These are phyloP conservation scores for Entomophthora muscae DNA, from an alignment of 371 early-diverging fungal genomes.

Conservation along the genomic window DNA sequence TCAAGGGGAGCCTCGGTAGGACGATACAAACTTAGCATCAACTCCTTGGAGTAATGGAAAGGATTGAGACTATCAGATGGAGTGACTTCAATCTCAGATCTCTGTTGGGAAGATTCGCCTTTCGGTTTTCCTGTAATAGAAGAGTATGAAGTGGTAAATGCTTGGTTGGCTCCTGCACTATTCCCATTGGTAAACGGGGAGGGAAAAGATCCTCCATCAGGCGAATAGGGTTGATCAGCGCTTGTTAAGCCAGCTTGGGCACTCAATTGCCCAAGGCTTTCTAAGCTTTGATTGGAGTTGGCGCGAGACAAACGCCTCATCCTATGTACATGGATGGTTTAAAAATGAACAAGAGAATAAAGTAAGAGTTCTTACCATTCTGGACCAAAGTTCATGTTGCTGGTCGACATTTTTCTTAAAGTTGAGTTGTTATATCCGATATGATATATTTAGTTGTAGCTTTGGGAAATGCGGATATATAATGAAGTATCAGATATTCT, in stretches of 20 bases:
- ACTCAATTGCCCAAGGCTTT: constrained; percentile 12
- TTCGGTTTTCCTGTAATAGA: constrained; percentile 8
- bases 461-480: no score
- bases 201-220: background rate
- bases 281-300: constrained; percentile 13
- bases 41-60: constrained; percentile 58
- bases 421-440: no score
- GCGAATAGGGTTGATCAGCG: constrained; percentile 1
- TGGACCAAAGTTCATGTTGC: constrained; percentile 73
- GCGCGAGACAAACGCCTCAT: constrained; percentile 21
- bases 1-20: constrained; percentile 33
- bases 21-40: constrained; percentile 55
- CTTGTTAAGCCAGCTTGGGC: constrained; percentile 12
- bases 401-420: constrained; percentile 28
- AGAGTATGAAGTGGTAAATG: constrained; percentile 8
- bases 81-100: constrained; percentile 5
- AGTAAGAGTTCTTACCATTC: constrained; percentile 40
- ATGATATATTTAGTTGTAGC: no score
- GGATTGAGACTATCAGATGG: constrained; percentile 20
- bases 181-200: constrained; percentile 4
- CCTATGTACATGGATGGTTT: constrained; percentile 12
- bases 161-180: background rate
- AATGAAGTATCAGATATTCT: no score
- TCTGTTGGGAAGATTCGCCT: constrained; percentile 12
- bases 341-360: background rate